Percentiles rank a stretch among this genome's conserved stretches.
phyloP scores from a whole-genome alignment of 106 monocot species.

The Acorus calamus region DNA sequence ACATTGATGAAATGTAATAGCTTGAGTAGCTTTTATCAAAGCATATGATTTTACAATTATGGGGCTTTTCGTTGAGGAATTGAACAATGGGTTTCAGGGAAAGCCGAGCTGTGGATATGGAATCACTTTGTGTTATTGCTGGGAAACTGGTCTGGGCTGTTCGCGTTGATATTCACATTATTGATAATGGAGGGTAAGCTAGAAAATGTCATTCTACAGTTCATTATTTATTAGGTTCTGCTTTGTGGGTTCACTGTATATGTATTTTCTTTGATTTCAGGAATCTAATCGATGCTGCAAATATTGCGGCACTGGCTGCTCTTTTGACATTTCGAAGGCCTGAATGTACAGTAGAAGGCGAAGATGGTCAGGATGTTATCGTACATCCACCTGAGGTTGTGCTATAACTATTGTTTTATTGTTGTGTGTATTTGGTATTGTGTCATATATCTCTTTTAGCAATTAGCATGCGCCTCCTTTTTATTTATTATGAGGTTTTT shows the following conservation, averaged over 20 bases:
- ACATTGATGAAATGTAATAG: too few species aligned
- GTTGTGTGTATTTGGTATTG: too few species aligned
- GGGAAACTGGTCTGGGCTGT: slow-evolving; percentile 93
- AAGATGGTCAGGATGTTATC: slow-evolving; percentile 65
- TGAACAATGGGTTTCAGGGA: slow-evolving; percentile 74
- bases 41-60: too few species aligned
- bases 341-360: slow-evolving; percentile 83
- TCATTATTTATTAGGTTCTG: background rate
- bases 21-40: too few species aligned
- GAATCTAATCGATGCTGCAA: slow-evolving; percentile 99
- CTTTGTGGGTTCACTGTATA: too few species aligned
- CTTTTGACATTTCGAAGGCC: slow-evolving; percentile 73
- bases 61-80: too few species aligned
- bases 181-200: slow-evolving; percentile 96
- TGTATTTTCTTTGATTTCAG: slow-evolving; percentile 26
- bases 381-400: slow-evolving; percentile 85
- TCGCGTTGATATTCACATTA: slow-evolving; percentile 88
- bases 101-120: slow-evolving; percentile 95
- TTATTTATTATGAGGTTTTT: background rate
- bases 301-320: slow-evolving; percentile 86
- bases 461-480: too few species aligned
- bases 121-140: slow-evolving; percentile 85
- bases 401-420: too few species aligned
- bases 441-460: too few species aligned
- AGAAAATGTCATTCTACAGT: background rate